Percentiles rank a stretch among this genome's conserved stretches.
These are phyloP conservation scores for Talaromyces sp. DNA, from an alignment of 2,329 filamentous ascomycete genomes.

Conservation along the genomic window DNA sequence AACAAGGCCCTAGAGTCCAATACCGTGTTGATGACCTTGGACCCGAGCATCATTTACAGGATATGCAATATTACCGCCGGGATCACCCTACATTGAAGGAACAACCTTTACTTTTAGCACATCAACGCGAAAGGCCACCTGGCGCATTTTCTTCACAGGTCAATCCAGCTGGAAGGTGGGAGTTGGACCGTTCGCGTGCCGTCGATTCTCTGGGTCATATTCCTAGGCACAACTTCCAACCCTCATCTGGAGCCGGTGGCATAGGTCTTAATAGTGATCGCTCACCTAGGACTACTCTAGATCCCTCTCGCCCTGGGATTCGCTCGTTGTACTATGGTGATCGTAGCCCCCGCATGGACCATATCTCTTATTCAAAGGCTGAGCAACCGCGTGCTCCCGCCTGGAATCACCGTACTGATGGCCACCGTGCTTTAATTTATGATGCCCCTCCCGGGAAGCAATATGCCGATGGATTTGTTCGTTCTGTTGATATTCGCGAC, in stretches of 20 bases:
- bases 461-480: constrained; percentile 43
- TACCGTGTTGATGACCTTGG: constrained; percentile 21
- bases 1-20: constrained; percentile 16
- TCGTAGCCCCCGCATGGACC: constrained; percentile 19
- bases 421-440: constrained; percentile 19
- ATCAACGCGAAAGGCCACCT: constrained; percentile 18
- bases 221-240: constrained; percentile 13
- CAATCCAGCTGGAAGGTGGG: constrained; percentile 14
- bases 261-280: constrained; percentile 22
- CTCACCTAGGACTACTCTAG: constrained; percentile 18
- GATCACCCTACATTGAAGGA: constrained; percentile 26
- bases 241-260: constrained; percentile 19
- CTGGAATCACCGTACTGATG: constrained; percentile 21
- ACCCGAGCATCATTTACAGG: constrained; percentile 19
- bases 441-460: constrained; percentile 26
- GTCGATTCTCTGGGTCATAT: constrained; percentile 20
- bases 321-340: constrained; percentile 22
- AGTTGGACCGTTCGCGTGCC: constrained; percentile 20
- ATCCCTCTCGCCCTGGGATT: constrained; percentile 16
- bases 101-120: constrained; percentile 19
- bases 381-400: constrained; percentile 15
- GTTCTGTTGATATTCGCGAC: constrained; percentile 34
- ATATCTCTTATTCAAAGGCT: constrained; percentile 8
- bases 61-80: constrained; percentile 25
- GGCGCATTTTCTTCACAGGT: constrained; percentile 16